Percentiles rank a stretch among this genome's conserved stretches.
phyloP scores from a whole-genome alignment of 2,329 filamentous ascomycete genomes.

The Westerdykella sp. region DNA sequence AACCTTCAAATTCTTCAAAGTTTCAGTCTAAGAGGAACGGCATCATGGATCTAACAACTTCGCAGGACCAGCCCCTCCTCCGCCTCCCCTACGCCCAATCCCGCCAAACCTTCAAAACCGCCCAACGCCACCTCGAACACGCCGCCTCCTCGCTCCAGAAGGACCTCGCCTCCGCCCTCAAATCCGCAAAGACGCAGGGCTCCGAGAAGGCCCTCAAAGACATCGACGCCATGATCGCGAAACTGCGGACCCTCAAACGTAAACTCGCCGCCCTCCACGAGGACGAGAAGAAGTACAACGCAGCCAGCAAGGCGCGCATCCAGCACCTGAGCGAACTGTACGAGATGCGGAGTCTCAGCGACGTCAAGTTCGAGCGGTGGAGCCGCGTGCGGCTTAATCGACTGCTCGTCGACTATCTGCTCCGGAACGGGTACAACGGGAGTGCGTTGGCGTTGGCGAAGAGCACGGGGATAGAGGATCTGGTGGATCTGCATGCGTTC shows the following conservation, averaged over 20 bases:
- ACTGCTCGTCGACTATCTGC: slow-evolving; percentile 84
- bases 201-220: slow-evolving; percentile 56
- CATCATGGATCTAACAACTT: background rate
- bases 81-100: slow-evolving; percentile 89
- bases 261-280: slow-evolving; percentile 73
- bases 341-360: slow-evolving; percentile 70
- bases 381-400: slow-evolving; percentile 73
- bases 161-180: slow-evolving; percentile 49
- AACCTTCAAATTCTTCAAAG: slow-evolving; percentile 5
- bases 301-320: slow-evolving; percentile 68
- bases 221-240: slow-evolving; percentile 76
- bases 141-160: slow-evolving; percentile 59
- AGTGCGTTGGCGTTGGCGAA: slow-evolving; percentile 69
- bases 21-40: slow-evolving; percentile 5
- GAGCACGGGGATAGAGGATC: slow-evolving; percentile 67
- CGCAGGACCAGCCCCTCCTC: slow-evolving; percentile 85
- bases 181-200: slow-evolving; percentile 54
- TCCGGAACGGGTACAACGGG: slow-evolving; percentile 74
- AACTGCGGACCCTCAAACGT: slow-evolving; percentile 80
- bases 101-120: slow-evolving; percentile 87
- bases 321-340: slow-evolving; percentile 77
- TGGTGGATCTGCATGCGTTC: slow-evolving; percentile 88
- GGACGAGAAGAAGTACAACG: slow-evolving; percentile 72
- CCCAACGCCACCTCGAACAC: slow-evolving; percentile 69
- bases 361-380: slow-evolving; percentile 93